A percentile compares a stretch with the other conserved stretches of the same genome.
Conservation (phyloP, 2,329 filamentous ascomycete genomes). For the Exophiala sp. region DNA sequence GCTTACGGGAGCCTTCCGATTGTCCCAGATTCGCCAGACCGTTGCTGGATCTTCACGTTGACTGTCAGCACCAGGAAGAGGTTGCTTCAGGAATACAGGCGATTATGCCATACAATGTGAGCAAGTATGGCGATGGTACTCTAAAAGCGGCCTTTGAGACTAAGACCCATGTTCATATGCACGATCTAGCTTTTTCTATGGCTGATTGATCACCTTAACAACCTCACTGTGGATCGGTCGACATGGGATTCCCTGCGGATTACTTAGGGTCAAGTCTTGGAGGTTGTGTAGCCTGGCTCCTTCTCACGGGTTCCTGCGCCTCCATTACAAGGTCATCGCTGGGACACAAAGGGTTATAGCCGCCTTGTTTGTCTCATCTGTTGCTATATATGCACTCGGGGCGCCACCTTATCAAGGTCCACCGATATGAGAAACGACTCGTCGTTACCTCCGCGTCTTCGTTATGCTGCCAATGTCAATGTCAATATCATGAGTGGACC, state of each 20-base stretch:
- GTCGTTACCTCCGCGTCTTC: not conserved
- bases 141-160: too few relatives aligned
- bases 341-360: not conserved
- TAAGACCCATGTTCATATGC: not conserved
- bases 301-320: not conserved
- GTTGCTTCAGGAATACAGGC: too few relatives aligned
- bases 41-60: too few relatives aligned
- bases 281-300: conserved; percentile 3
- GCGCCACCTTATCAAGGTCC: not conserved
- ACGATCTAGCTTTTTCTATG: not conserved
- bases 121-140: too few relatives aligned
- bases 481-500: not conserved
- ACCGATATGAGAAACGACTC: not conserved
- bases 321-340: conserved; percentile 1
- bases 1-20: too few relatives aligned
- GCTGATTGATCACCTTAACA: too few relatives aligned
- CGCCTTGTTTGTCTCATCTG: not conserved
- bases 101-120: too few relatives aligned
- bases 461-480: not conserved
- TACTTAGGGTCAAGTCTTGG: not conserved
- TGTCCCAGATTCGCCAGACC: too few relatives aligned
- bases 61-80: too few relatives aligned
- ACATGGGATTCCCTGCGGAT: not conserved
- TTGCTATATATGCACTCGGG: not conserved
- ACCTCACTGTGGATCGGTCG: too few relatives aligned